Evolutionary conservation across 2,329 filamentous ascomycete species (phyloP), one percentile per base, ranked within the genome.

Genomic region (Aureobasidium zeae): DNA sequence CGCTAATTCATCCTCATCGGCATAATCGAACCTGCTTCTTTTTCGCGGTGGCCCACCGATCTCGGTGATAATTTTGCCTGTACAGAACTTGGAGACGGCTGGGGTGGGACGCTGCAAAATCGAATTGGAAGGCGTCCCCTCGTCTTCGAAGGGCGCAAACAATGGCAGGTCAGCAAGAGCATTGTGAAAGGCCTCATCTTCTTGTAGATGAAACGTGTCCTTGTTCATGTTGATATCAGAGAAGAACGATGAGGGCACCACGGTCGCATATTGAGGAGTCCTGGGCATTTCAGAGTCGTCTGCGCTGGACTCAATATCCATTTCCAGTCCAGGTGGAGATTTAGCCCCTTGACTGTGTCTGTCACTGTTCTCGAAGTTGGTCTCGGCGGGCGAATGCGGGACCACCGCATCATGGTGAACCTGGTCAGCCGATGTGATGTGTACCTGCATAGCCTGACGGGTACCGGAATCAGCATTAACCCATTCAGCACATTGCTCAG

Each of bases 1-100:
- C n/a, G 30, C 6, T 6, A 11, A 17, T 19, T 50, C 48, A 13
- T 34, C 46, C n/a, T 48, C 46, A 20, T 50, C 48, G n/a, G 55
- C 73, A 53, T 93, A 91, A 44, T 83, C 74, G 55, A 82, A 96
- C n/a, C 89, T 77, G 53, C 86, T 88, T 45, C 79, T 79, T 63
- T 88, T 94, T 39, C 70, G 72, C 0, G 79, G 79, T 7, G 83
- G 82, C 2, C 76, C 75, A 29, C 75, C 72, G 3, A 75, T 68
- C 10, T 73, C 72, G 13, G 93, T 73, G 19, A 79, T 76, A 61
- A 96, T 79, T 52, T 85, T 83, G 7, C 85, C 84, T 47, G 84
- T 79, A 1, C 88, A 81, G 59, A 83, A 94, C 59, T 88, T 94
- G 55, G 85, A 94, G 2, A 95, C 73, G 2, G 86, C 83, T 12